Evolutionary conservation across 1,284 basidiomycete genomes (phyloP), one percentile per base, ranked within the genome.

Genomic region (Sanghuangporus baumii): DNA sequence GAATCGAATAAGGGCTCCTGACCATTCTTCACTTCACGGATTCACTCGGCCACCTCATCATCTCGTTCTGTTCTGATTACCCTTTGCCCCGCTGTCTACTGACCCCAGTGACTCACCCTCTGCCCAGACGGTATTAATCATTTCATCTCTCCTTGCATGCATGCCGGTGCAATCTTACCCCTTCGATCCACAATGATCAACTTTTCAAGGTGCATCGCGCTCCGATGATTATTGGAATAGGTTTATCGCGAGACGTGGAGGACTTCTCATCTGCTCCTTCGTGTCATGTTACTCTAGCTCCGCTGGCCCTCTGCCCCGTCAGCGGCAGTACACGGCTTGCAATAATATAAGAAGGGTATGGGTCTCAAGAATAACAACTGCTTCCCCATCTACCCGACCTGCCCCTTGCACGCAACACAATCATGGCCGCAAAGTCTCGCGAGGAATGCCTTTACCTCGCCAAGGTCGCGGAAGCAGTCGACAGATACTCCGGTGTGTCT

Each of bases 391-490:
- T 54, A 54, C 50, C 31, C 26, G 9, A 55, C 12, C 26, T 38
- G 8, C 38, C 18, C 11, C 20, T n/a, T 36, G 23, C 31, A 20
- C 7, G 20, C 31, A 51, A 14, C 50, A 26, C 26, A 14, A 48
- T 43, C 43, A 62, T 62, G 61, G 50, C 55, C 14, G 61, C 38
- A 20, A 62, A 62, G 40, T 64, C 60, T 43, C 60, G 64, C 38
- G 61, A 65, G 14, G 75, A 81, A 65, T 74, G 73, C 63, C 71
- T 83, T 54, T 79, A 81, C 67, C 73, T 88, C 59, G 85, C 86
- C n/a, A 85, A 85, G 68, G 75, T 88, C 31, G 85, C 86, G 23
- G 85, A 85, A 64, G 82, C 87, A 69, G 84, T 86, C 6, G 86
- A 86, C 65, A 80, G 87, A 46, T 86, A 85, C 67, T 78, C 85